These are phyloP conservation scores for Usnea hakonensis DNA, from an alignment of 495 filamentous ascomycete genomes.

Conservation along the genomic window DNA sequence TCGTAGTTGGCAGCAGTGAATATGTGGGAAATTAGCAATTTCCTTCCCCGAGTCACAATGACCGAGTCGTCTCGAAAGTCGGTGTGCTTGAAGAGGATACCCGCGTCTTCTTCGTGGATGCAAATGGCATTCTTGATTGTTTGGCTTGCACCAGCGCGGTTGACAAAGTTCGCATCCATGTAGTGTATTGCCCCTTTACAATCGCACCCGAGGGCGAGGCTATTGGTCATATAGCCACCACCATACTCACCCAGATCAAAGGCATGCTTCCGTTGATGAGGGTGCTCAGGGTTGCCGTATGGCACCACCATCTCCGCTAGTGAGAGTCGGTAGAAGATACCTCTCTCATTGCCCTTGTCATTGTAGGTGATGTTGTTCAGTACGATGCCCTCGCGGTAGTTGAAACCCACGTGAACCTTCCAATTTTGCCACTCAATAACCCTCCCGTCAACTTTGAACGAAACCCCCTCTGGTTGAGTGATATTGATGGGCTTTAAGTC, in stretches of 20 bases:
- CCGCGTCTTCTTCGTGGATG: conserved; percentile 91
- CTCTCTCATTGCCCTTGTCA: conserved; percentile 72
- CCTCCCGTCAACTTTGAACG: conserved; percentile 73
- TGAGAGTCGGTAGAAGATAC: conserved; percentile 85
- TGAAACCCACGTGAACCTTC: conserved; percentile 91
- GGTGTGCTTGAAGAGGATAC: conserved; percentile 92
- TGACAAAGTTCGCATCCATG: conserved; percentile 76
- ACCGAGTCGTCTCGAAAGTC: conserved; percentile 88
- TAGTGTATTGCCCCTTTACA: conserved; percentile 96
- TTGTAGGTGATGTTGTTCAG: conserved; percentile 88
- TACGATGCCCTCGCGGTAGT: conserved; percentile 89
- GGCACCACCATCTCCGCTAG: conserved; percentile 96
- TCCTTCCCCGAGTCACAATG: conserved; percentile 79
- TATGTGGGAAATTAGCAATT: conserved; percentile 83
- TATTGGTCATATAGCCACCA: conserved; percentile 94
- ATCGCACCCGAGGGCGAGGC: conserved; percentile 79
- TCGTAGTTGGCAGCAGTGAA: conserved; percentile 98
- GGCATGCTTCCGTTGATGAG: conserved; percentile 89
- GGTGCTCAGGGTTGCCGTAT: conserved; percentile 87
- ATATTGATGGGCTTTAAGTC: conserved; percentile 91
- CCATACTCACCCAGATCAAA: conserved; percentile 95
- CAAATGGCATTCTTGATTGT: conserved; percentile 95
- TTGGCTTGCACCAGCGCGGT: conserved; percentile 63
- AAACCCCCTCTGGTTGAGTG: conserved; percentile 89
- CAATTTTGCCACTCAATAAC: conserved; percentile 92